Conservation (phyloP, 2,329 filamentous ascomycete genomes). For the Ophiostoma australiae region DNA sequence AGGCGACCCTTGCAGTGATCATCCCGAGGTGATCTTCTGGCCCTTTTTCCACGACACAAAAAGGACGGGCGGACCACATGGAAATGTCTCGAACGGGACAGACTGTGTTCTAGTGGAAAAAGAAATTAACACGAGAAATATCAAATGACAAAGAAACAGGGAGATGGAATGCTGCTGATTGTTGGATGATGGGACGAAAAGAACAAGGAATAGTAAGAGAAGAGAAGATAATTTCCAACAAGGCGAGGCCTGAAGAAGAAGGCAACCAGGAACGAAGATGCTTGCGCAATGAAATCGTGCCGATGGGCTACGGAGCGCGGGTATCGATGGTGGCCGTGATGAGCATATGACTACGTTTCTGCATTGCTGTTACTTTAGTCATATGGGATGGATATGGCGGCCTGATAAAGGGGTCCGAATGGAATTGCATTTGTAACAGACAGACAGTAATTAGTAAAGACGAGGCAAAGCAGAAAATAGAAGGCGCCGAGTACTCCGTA, state of each 20-base stretch:
- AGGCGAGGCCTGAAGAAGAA: neutral
- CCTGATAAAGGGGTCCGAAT: neutral
- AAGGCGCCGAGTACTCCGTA: slow-evolving; percentile 9
- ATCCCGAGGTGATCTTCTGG: slow-evolving; percentile 3
- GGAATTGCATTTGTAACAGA: no score
- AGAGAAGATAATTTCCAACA: neutral
- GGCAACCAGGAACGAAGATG: neutral
- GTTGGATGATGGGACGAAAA: neutral
- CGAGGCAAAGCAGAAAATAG: slow-evolving; percentile 17
- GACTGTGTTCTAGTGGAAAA: neutral
- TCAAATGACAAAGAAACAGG: neutral
- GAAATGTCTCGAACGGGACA: slow-evolving; percentile 1
- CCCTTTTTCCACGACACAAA: neutral
- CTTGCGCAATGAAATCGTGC: neutral
- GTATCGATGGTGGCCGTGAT: neutral
- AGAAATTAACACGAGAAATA: neutral
- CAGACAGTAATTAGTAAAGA: no score
- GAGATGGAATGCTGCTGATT: neutral
- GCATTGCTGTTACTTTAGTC: no score
- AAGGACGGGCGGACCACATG: slow-evolving; percentile 7
- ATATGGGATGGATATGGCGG: neutral
- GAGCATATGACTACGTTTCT: neutral
- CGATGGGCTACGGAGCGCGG: neutral
- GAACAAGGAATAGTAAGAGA: neutral
- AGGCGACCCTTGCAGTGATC: slow-evolving; percentile 3